Conservation (phyloP, 768 basidiomycete genomes). For the Punctularia strigosozonata region DNA sequence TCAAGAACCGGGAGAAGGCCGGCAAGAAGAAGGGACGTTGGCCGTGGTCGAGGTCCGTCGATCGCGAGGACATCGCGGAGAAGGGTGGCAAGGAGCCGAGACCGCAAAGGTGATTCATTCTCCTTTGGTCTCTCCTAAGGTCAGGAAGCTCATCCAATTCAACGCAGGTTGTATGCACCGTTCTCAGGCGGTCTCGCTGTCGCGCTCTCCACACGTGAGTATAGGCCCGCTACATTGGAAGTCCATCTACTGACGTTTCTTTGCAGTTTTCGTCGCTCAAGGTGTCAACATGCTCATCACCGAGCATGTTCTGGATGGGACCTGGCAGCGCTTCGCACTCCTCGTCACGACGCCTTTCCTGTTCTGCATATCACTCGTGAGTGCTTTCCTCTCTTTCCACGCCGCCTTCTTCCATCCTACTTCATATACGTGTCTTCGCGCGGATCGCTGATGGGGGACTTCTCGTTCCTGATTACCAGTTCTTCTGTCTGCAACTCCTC, state of each 20-base stretch:
- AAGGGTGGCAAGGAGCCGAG: conserved; percentile 26
- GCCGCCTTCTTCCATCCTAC: conserved; percentile 1
- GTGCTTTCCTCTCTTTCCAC: conserved; percentile 17
- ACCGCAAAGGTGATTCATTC: too few species aligned
- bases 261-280: conserved; percentile 54
- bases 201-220: conserved; percentile 54
- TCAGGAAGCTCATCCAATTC: too few species aligned
- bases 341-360: conserved; percentile 56
- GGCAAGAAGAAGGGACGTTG: conserved; percentile 8
- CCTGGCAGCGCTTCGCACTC: conserved; percentile 53
- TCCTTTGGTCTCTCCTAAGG: too few species aligned
- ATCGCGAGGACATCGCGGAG: conserved; percentile 40
- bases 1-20: conserved; percentile 3
- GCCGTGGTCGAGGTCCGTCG: too few species aligned
- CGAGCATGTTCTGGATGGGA: conserved; percentile 58
- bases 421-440: background rate
- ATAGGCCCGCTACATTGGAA: too few species aligned
- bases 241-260: too few species aligned
- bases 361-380: conserved; percentile 64
- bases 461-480: conserved; percentile 34
- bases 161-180: conserved; percentile 60
- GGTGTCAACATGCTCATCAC: conserved; percentile 47
- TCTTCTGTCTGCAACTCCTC: conserved; percentile 63
- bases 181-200: conserved; percentile 61
- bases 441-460: background rate